A percentile compares a stretch with the other conserved stretches of the same genome.
These are phyloP conservation scores for Neurospora pannonica DNA, from an alignment of 495 filamentous ascomycete species.

Conservation along the genomic window DNA sequence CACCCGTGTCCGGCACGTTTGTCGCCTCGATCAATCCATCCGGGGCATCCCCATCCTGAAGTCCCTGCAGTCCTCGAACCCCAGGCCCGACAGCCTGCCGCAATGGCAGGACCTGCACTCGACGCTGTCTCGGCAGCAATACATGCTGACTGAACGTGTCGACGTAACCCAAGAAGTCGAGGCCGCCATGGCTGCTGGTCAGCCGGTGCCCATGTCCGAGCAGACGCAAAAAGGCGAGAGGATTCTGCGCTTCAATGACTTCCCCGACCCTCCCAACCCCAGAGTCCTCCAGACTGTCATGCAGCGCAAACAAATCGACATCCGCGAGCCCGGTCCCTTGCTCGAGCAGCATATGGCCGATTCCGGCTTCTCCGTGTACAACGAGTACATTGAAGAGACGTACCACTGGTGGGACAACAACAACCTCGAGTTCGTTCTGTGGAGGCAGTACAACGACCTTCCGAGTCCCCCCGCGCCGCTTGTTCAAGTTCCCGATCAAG, in stretches of 20 bases:
- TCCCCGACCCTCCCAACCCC: slow-evolving; percentile 30
- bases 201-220: neutral
- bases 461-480: slow-evolving; percentile 5
- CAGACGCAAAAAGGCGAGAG: slow-evolving; percentile 8
- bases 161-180: slow-evolving; percentile 28
- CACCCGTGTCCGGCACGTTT: slow-evolving; percentile 26
- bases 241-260: slow-evolving; percentile 31
- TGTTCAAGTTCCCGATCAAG: slow-evolving; percentile 4
- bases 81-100: slow-evolving; percentile 1
- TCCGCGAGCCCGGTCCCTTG: slow-evolving; percentile 7
- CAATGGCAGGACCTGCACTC: slow-evolving; percentile 33
- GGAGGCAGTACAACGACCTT: slow-evolving; percentile 18
- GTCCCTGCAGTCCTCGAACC: slow-evolving; percentile 22
- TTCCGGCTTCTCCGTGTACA: slow-evolving; percentile 5
- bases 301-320: slow-evolving; percentile 29
- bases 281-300: slow-evolving; percentile 18
- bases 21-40: slow-evolving; percentile 14
- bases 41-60: slow-evolving; percentile 17
- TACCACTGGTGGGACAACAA: slow-evolving; percentile 33
- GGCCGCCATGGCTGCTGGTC: slow-evolving; percentile 3
- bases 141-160: slow-evolving; percentile 29
- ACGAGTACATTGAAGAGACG: slow-evolving; percentile 33
- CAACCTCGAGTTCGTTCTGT: slow-evolving; percentile 31
- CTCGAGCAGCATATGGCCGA: slow-evolving; percentile 20
- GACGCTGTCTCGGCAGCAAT: slow-evolving; percentile 29